Evolutionary conservation across 345 rosid species (phyloP), one percentile per base, ranked within the genome.

Genomic region (Eucalyptus sp.): DNA sequence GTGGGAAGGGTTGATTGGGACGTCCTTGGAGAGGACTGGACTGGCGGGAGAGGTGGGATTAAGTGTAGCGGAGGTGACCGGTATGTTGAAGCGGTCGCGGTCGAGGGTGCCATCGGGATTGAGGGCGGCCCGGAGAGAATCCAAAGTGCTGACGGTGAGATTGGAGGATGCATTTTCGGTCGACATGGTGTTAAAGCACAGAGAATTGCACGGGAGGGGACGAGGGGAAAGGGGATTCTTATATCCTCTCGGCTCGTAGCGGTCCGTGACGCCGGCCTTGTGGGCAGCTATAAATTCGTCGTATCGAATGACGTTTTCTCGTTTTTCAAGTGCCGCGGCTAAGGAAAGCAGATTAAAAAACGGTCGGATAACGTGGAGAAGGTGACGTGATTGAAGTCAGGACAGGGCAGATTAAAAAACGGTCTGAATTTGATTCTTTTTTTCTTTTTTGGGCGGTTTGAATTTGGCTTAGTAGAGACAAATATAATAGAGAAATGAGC

Each of bases 61-160:
- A 31, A 91, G 89, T 51, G 90, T 46, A 68, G 93, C 90, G 6
- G 89, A 18, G 52, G 89, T 68, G 56, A 33, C 80, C 5, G 91
- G 89, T 16, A 86, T 50, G 37, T 27, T 49, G 25, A 10, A 20
- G 87, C n/a, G 44, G 48, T 37, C 62, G 17, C 87, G 87, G 22
- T 37, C 22, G 66, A 86, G 87, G 58, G 87, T 86, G 71, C 94
- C 95, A 49, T 94, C 92, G 22, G 90, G 92, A 86, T 92, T 92
- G 58, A 86, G 86, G 46, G 86, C 46, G 80, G 93, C 44, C 52
- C 90, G 89, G 86, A 91, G 93, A 68, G 27, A 68, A 15, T 91
- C 46, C 87, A 84, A 91, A 20, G 94, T 93, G 86, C 90, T 88
- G 27, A 88, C 37, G 29, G 86, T 44, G 54, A 79, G 81, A 17